These are phyloP conservation scores for Cytospora schulzeri DNA, from an alignment of 2,329 filamentous ascomycete species.

Conservation along the genomic window DNA sequence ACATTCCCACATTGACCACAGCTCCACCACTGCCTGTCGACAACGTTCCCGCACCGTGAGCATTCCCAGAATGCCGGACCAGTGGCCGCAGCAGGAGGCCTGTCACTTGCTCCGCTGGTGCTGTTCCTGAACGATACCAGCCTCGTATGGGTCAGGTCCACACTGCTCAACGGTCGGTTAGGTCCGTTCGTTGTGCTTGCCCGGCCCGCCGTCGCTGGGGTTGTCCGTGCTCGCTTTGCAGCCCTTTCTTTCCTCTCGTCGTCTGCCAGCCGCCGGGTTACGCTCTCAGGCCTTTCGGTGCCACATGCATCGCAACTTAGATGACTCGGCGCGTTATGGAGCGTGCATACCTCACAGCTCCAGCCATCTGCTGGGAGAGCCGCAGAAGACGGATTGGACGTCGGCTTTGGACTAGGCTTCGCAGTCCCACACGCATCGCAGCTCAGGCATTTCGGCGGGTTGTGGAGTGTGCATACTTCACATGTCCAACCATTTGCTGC, in stretches of 20 bases:
- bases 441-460: conserved; percentile 51
- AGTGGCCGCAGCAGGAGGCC: conserved; percentile 27
- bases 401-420: conserved; percentile 37
- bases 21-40: conserved; percentile 60
- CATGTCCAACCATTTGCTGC: conserved; percentile 52
- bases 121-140: conserved; percentile 28
- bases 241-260: conserved; percentile 27
- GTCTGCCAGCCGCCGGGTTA: conserved; percentile 23
- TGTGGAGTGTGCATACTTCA: conserved; percentile 58
- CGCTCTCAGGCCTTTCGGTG: conserved; percentile 41
- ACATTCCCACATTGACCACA: conserved; percentile 57
- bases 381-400: not conserved
- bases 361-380: conserved; percentile 40
- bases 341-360: conserved; percentile 59
- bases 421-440: conserved; percentile 60
- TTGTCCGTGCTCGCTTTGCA: conserved; percentile 20
- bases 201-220: conserved; percentile 2
- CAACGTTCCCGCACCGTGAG: conserved; percentile 51
- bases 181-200: not conserved
- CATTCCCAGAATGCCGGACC: conserved; percentile 51
- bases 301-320: conserved; percentile 61
- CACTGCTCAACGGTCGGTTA: conserved; percentile 5
- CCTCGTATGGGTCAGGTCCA: conserved; percentile 23
- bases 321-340: conserved; percentile 54
- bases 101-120: conserved; percentile 23